A percentile compares a stretch with the other conserved stretches of the same genome.
These are phyloP conservation scores for Aphanomyces cochlioides DNA, from an alignment of 352 stramenopile species.

Conservation along the genomic window DNA sequence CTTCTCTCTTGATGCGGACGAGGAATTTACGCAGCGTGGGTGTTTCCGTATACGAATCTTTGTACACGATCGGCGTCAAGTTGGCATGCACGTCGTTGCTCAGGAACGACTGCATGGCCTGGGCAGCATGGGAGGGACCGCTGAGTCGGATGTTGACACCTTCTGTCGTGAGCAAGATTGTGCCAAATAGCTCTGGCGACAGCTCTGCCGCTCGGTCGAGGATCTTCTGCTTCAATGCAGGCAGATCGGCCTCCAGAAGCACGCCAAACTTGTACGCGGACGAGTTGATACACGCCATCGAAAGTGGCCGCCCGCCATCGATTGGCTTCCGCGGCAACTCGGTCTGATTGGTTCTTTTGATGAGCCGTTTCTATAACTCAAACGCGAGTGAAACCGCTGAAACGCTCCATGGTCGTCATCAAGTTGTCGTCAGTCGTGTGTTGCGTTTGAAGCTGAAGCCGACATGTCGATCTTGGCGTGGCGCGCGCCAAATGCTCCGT, in stretches of 20 bases:
- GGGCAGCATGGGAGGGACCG: constrained; percentile 41
- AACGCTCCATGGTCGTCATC: too few species aligned
- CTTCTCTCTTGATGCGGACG: constrained; percentile 74
- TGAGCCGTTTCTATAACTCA: too few species aligned
- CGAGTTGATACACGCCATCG: constrained; percentile 41
- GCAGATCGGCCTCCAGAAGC: constrained; percentile 41
- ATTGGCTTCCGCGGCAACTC: neutral
- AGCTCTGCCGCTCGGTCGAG: constrained; percentile 30
- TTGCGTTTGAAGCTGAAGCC: too few species aligned
- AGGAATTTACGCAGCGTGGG: constrained; percentile 64
- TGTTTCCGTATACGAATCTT: constrained; percentile 53
- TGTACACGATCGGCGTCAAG: constrained; percentile 53
- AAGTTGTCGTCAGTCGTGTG: too few species aligned
- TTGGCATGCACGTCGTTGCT: constrained; percentile 37
- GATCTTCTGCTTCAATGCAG: constrained; percentile 41
- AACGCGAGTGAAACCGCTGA: too few species aligned
- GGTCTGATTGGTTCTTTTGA: neutral
- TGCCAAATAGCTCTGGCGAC: constrained; percentile 48
- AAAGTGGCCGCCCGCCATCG: constrained; percentile 1
- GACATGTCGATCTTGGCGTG: too few species aligned
- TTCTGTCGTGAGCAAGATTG: constrained; percentile 59
- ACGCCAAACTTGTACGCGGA: constrained; percentile 73
- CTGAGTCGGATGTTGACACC: constrained; percentile 67
- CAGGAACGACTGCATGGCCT: constrained; percentile 50
- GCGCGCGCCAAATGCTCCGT: too few species aligned